phyloP scores from a whole-genome alignment of 208 protist genomes.

The Leptomonas pyrrhocoris region DNA sequence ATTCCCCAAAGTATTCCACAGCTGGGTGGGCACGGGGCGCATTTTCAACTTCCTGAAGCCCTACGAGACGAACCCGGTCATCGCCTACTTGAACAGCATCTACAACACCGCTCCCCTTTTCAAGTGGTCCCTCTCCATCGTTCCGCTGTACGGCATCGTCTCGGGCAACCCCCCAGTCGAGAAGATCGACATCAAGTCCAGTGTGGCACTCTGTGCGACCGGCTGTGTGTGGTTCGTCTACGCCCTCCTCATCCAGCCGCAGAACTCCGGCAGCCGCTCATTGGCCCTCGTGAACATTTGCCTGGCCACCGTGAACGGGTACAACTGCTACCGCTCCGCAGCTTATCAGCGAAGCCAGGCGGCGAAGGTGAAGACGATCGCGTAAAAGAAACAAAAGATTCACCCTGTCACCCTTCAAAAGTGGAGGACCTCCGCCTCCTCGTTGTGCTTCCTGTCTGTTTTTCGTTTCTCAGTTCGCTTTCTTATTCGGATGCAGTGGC shows the following conservation, averaged over 20 bases:
- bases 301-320: slow-evolving; percentile 83
- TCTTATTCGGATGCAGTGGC: too few species aligned
- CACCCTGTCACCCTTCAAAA: background rate
- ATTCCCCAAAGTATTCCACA: slow-evolving; percentile 76
- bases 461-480: too few species aligned
- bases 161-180: slow-evolving; percentile 78
- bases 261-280: slow-evolving; percentile 87
- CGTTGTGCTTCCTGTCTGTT: background rate
- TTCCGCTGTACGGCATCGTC: slow-evolving; percentile 88
- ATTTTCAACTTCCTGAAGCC: slow-evolving; percentile 81
- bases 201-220: slow-evolving; percentile 71
- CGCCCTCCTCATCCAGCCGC: slow-evolving; percentile 86
- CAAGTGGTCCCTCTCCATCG: slow-evolving; percentile 90
- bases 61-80: slow-evolving; percentile 66
- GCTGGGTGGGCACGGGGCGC: slow-evolving; percentile 72
- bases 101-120: slow-evolving; percentile 87
- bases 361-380: slow-evolving; percentile 20
- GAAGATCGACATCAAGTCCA: slow-evolving; percentile 91
- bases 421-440: background rate
- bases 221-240: slow-evolving; percentile 89
- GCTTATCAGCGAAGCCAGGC: slow-evolving; percentile 46
- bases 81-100: slow-evolving; percentile 87
- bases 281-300: slow-evolving; percentile 84
- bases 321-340: slow-evolving; percentile 79
- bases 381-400: slow-evolving; percentile 10